Evolutionary conservation across 306 rosid species (phyloP).

Genomic region (Prunus salicina): DNA sequence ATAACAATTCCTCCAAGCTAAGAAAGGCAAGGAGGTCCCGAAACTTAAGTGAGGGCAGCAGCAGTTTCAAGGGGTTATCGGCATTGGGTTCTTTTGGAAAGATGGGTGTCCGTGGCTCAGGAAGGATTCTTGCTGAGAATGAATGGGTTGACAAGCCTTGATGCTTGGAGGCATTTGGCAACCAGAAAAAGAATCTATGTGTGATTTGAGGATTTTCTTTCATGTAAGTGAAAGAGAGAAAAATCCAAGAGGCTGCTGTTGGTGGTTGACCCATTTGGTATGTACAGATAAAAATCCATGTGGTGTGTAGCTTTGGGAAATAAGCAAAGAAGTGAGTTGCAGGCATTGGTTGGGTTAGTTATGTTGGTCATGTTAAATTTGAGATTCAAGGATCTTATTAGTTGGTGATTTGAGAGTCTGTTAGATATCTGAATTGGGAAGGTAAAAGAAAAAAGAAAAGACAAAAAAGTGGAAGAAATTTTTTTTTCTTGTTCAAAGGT

Average conservation of each 20-base stretch:
- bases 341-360: conserved; percentile 24
- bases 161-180: conserved; percentile 23
- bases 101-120: conserved; percentile 64
- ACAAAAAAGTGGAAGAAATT: conserved; percentile 14
- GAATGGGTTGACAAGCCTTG: conserved; percentile 68
- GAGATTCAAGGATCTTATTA: conserved; percentile 37
- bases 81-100: conserved; percentile 66
- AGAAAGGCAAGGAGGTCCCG: conserved; percentile 56
- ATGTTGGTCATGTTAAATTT: conserved; percentile 42
- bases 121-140: conserved; percentile 60
- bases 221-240: conserved; percentile 8
- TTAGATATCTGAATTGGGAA: conserved; percentile 16
- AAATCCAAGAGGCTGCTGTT: conserved; percentile 21
- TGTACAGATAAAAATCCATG: conserved; percentile 25
- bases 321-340: conserved; percentile 49
- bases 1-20: conserved; percentile 50
- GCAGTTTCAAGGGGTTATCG: conserved; percentile 80
- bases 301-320: conserved; percentile 43
- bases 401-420: conserved; percentile 42
- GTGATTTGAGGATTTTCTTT: conserved; percentile 10
- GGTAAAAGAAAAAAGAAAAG: not conserved
- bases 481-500: conserved; percentile 32
- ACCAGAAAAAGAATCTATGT: conserved; percentile 23
- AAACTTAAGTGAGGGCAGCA: conserved; percentile 75
- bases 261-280: conserved; percentile 36